These are phyloP conservation scores for Ascochyta lentis DNA, from an alignment of 2,329 filamentous ascomycete genomes.

Conservation along the genomic window DNA sequence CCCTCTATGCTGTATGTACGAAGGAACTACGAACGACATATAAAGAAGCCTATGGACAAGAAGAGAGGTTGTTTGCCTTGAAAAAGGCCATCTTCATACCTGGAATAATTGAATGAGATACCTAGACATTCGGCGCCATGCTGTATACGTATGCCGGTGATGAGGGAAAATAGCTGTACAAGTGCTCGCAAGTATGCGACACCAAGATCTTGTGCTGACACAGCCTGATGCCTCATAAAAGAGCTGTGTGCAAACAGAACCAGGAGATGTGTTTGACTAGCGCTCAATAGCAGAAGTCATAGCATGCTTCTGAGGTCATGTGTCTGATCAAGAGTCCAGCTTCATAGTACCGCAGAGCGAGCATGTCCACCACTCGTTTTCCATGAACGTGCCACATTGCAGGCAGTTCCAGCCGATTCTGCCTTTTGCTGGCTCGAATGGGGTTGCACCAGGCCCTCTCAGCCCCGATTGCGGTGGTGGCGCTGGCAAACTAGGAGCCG, in stretches of 20 bases:
- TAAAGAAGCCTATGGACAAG: no score
- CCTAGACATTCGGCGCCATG: background rate
- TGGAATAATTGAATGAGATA: background rate
- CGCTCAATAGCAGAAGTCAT: background rate
- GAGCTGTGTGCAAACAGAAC: background rate
- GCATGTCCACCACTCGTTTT: slow-evolving; percentile 70
- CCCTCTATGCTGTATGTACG: background rate
- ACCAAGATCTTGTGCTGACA: background rate
- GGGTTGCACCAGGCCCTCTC: slow-evolving; percentile 40
- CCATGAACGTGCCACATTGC: slow-evolving; percentile 67
- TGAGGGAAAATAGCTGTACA: background rate
- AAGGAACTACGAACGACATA: background rate
- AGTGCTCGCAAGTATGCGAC: background rate
- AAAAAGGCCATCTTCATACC: background rate
- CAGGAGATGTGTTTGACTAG: background rate
- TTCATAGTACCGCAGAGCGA: slow-evolving; percentile 67
- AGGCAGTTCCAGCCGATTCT: slow-evolving; percentile 66
- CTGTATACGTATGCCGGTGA: background rate
- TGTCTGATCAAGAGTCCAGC: slow-evolving; percentile 31
- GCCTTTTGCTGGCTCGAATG: slow-evolving; percentile 53
- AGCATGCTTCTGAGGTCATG: no score
- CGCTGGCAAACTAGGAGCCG: slow-evolving; percentile 35
- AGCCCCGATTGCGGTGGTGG: slow-evolving; percentile 41
- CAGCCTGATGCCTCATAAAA: background rate
- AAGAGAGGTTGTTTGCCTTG: background rate